Evolutionary conservation across 2,329 filamentous ascomycete species (phyloP).

Genomic region (Uncinocarpus reesii): DNA sequence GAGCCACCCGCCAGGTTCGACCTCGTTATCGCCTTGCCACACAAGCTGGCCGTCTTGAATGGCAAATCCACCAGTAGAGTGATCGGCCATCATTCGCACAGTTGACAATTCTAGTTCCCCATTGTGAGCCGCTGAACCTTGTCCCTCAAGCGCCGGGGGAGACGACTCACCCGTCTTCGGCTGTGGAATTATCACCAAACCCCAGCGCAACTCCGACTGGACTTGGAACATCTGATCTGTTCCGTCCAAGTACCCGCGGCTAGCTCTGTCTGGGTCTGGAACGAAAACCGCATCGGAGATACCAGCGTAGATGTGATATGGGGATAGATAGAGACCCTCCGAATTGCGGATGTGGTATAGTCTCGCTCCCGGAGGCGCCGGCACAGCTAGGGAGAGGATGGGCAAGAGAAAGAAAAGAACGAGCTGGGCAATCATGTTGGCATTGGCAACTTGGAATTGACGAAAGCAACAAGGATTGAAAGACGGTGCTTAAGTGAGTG

Average conservation of each 20-base stretch:
- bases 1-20: slow-evolving; percentile 33
- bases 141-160: not conserved
- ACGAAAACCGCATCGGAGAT: slow-evolving; percentile 31
- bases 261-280: slow-evolving; percentile 20
- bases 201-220: slow-evolving; percentile 26
- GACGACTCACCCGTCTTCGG: slow-evolving; percentile 29
- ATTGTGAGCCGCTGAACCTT: not conserved
- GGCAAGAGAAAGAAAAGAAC: slow-evolving; percentile 11
- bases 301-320: slow-evolving; percentile 36
- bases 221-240: slow-evolving; percentile 26
- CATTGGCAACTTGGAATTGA: not conserved
- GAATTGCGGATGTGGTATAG: slow-evolving; percentile 30
- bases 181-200: slow-evolving; percentile 21
- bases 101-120: slow-evolving; percentile 27
- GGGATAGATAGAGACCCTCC: slow-evolving; percentile 28
- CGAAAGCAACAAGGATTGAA: not conserved
- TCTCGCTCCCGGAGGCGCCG: slow-evolving; percentile 14
- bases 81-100: slow-evolving; percentile 29
- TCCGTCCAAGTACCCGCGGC: slow-evolving; percentile 26
- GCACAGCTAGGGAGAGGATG: slow-evolving; percentile 24
- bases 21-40: slow-evolving; percentile 27
- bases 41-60: slow-evolving; percentile 17
- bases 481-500: not conserved
- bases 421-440: slow-evolving; percentile 2
- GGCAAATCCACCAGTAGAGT: slow-evolving; percentile 25